Conservation (phyloP, 2,329 filamentous ascomycete species). For the Knoxdaviesia capensis region DNA sequence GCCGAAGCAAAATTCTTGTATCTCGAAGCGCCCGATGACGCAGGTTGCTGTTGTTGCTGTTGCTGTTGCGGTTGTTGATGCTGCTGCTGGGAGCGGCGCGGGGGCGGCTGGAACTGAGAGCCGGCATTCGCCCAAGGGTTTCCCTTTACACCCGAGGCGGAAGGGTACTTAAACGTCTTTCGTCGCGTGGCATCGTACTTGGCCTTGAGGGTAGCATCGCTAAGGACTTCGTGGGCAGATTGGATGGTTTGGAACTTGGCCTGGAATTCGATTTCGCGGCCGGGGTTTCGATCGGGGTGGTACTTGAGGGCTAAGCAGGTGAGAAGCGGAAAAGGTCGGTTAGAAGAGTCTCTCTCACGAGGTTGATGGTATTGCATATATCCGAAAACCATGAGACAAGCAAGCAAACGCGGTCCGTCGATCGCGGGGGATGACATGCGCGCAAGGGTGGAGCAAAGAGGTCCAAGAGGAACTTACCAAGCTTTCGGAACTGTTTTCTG, state of each 20-base stretch:
- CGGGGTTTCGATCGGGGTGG: constrained; percentile 77
- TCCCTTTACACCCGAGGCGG: constrained; percentile 32
- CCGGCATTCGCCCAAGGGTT: constrained; percentile 34
- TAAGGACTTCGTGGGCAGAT: constrained; percentile 59
- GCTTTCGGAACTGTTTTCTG: constrained; percentile 70
- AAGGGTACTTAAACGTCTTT: constrained; percentile 16
- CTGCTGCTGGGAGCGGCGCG: constrained; percentile 12
- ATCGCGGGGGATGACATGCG: constrained; percentile 1
- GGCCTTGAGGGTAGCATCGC: constrained; percentile 25
- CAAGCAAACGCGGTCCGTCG: constrained; percentile 8
- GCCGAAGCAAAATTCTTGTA: constrained; percentile 22
- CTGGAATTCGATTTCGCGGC: constrained; percentile 59
- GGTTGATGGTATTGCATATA: neutral
- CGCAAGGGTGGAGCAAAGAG: neutral
- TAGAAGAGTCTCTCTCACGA: neutral
- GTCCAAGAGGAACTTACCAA: constrained; percentile 32
- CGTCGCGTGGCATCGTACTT: constrained; percentile 28
- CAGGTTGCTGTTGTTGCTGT: constrained; percentile 8
- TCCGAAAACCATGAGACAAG: neutral
- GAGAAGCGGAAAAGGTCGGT: neutral
- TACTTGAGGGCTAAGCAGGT: constrained; percentile 50
- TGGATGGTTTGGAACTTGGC: constrained; percentile 75
- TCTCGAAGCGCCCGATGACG: constrained; percentile 20
- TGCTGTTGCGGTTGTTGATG: neutral
- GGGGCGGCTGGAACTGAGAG: constrained; percentile 29